Base-by-base conservation (phyloP, 345 rosid genomes). In the Eucalyptus curtisii region DNA sequence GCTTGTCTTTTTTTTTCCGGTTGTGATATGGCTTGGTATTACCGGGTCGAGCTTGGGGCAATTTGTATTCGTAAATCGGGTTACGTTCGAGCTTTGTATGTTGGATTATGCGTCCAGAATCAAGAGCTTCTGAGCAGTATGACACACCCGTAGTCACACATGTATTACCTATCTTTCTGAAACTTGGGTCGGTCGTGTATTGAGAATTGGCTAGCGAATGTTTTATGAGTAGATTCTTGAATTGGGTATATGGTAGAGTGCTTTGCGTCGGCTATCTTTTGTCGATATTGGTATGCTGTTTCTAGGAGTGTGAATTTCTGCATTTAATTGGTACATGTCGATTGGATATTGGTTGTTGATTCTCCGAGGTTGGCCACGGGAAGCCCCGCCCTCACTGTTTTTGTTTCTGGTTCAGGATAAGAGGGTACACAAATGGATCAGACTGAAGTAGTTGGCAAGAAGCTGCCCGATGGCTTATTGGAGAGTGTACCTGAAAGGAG, bases 401-500 rank as follows among this genome's bases (percentile, higher is more conserved):
- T 40, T 40, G 30, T 40, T 76, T 76, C 84, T 11, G 47, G 47
- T 20, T 10, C 84, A 76, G 84, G 84, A 40, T 22, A 40, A 76
- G 27, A 7, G 15, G 84, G 84, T 86, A 86, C 16, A 2, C 53
- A 45, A 91, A 95, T 95, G 97, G 90, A 93, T 48, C 94, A 91
- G 42, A 59, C 89, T 80, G 88, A 76, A 68, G 95, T 88, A 85
- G 64, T 48, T 25, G 91, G 88, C 42, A 90, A 82, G 53, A 80
- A 71, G 33, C 88, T 81, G 86, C 64, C 93, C 25, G 95, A 90
- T 31, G 89, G 57, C n/a, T 50, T 81, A 42, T 59, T 88, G 40
- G 90, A 84, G 20, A 79, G 86, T 86, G 92, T 91, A 87, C 89
- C 91, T 86, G 87, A 80, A 76, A 87, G 82, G 86, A 88, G 90